Percentiles rank a stretch among this genome's conserved stretches.
phyloP scores from a whole-genome alignment of 352 stramenopile genomes.

The Pythium phragmitis region DNA sequence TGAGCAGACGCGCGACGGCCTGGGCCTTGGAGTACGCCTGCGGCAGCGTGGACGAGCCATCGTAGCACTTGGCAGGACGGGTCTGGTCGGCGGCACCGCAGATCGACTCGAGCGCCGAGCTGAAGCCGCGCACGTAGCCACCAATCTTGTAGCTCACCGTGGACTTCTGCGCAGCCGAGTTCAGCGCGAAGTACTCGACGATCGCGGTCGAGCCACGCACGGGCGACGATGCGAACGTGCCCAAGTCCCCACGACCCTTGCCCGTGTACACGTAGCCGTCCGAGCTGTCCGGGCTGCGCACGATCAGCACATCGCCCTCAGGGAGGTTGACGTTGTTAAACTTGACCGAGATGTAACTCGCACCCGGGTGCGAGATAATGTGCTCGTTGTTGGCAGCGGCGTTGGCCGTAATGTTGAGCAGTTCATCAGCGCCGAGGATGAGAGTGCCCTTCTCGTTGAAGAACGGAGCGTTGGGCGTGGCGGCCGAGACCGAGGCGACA shows the following conservation, averaged over 20 bases:
- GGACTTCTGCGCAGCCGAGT: no score
- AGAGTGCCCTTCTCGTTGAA: constrained; percentile 35
- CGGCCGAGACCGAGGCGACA: constrained; percentile 14
- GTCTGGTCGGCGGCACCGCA: constrained; percentile 34
- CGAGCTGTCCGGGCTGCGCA: not conserved
- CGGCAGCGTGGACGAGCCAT: constrained; percentile 13
- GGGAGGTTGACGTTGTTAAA: constrained; percentile 57
- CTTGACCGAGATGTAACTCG: constrained; percentile 57
- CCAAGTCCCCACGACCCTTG: no score
- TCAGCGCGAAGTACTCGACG: no score
- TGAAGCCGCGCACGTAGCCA: no score
- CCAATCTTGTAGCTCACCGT: no score
- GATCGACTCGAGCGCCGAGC: constrained; percentile 1
- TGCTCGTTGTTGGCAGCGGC: constrained; percentile 12
- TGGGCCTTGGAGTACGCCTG: constrained; percentile 22
- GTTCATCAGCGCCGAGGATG: constrained; percentile 37
- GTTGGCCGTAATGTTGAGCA: constrained; percentile 12
- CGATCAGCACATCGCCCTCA: constrained; percentile 29
- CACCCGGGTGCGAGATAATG: constrained; percentile 36
- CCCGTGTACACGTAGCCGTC: no score
- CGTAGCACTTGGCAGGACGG: constrained; percentile 27
- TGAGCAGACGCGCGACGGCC: constrained; percentile 33
- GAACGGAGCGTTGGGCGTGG: constrained; percentile 19
- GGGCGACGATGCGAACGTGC: no score
- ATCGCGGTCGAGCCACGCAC: no score